phyloP scores from a whole-genome alignment of 257 asterid species.

The Gynochthodes officinalis region DNA sequence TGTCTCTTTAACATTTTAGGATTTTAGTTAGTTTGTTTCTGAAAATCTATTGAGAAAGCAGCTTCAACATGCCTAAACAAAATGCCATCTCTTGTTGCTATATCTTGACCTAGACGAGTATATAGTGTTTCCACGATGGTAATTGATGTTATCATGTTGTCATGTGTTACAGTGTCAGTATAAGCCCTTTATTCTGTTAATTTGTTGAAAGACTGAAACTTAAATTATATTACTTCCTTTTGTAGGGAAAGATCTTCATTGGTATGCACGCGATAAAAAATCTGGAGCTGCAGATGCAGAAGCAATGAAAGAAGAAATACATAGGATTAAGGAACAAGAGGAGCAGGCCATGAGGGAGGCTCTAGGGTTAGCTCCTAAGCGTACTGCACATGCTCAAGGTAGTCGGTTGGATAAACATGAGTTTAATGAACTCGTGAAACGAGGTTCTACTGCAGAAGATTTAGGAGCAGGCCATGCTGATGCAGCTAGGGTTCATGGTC shows the following conservation, averaged over 20 bases:
- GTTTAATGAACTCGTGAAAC: constrained; percentile 79
- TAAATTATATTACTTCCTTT: background rate
- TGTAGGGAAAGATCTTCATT: constrained; percentile 88
- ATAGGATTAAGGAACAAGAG: constrained; percentile 93
- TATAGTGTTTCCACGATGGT: background rate
- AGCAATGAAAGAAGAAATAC: constrained; percentile 78
- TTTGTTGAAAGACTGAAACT: background rate
- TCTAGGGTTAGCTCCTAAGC: constrained; percentile 93
- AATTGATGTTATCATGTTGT: background rate
- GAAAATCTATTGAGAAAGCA: background rate
- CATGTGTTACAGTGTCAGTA: background rate
- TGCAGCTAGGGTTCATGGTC: constrained; percentile 92
- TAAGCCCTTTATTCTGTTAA: background rate
- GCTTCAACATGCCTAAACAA: too few species aligned
- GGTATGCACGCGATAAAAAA: constrained; percentile 86
- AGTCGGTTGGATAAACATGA: constrained; percentile 91
- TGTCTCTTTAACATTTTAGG: background rate
- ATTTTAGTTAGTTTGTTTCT: background rate
- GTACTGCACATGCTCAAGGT: constrained; percentile 56
- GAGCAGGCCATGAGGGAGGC: constrained; percentile 99
- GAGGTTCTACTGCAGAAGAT: constrained; percentile 97
- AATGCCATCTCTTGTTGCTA: background rate
- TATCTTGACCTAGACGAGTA: background rate
- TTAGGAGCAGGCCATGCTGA: constrained; percentile 99
- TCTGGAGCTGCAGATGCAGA: constrained; percentile 39